A percentile compares a stretch with the other conserved stretches of the same genome.
Evolutionary conservation across 1,284 basidiomycete species (phyloP).

Genomic region (Puccinia hordei): DNA sequence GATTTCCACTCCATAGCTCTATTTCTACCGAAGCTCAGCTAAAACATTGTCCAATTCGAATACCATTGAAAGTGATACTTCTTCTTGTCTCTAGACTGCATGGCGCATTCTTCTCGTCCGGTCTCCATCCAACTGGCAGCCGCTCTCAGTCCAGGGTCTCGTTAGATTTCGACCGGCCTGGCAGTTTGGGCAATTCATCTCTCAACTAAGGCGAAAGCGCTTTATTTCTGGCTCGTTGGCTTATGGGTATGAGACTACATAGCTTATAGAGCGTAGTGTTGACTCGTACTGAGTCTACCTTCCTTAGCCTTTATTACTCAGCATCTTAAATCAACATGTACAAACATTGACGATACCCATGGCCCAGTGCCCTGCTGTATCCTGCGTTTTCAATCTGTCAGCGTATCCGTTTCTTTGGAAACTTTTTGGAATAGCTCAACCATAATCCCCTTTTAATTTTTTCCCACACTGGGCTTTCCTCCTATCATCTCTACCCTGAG

Average conservation of each 20-base stretch:
- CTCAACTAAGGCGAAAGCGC: not conserved
- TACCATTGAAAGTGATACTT: too few relatives aligned
- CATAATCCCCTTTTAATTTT: constrained; percentile 7
- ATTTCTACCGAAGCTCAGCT: too few relatives aligned
- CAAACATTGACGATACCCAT: too few relatives aligned
- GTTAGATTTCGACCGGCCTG: too few relatives aligned
- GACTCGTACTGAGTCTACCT: not conserved
- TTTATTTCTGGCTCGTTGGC: not conserved
- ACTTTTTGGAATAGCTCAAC: constrained; percentile 15
- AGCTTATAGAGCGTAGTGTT: not conserved
- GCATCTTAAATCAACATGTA: too few relatives aligned
- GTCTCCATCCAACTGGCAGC: too few relatives aligned
- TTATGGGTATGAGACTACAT: not conserved
- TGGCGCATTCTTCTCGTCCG: too few relatives aligned
- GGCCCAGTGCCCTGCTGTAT: constrained; percentile 15
- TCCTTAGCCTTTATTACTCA: not conserved
- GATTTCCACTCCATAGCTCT: too few relatives aligned
- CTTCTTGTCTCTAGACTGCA: too few relatives aligned
- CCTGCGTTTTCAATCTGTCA: not conserved
- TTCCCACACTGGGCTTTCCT: constrained; percentile 16
- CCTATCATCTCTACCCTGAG: constrained; percentile 7
- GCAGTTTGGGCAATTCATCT: not conserved
- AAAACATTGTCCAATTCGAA: too few relatives aligned
- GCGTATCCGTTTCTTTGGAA: constrained; percentile 11
- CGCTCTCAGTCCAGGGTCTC: not conserved